Evolutionary conservation across 371 early-diverging fungal species (phyloP).

Genomic region (Entomophthora muscae): DNA sequence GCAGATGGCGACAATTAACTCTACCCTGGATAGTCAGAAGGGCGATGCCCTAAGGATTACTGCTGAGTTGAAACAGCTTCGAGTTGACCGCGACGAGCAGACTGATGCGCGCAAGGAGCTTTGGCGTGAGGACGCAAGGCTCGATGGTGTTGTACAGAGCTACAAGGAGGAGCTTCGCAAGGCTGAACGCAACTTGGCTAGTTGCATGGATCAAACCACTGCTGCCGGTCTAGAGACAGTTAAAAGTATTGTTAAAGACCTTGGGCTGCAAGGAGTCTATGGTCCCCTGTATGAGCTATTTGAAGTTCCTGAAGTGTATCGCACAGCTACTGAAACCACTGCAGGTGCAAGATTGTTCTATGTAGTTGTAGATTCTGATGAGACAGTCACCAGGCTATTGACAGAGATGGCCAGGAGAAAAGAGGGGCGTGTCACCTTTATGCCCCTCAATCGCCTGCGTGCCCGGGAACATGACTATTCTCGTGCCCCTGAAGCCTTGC

Average conservation of each 20-base stretch:
- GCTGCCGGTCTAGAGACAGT: slow-evolving; percentile 58
- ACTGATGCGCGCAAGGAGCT: slow-evolving; percentile 60
- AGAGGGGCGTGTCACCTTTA: slow-evolving; percentile 85
- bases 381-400: slow-evolving; percentile 65
- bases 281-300: slow-evolving; percentile 89
- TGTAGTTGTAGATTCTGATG: slow-evolving; percentile 91
- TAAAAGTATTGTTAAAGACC: slow-evolving; percentile 33
- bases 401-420: slow-evolving; percentile 52
- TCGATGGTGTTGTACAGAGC: slow-evolving; percentile 44
- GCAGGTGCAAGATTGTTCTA: slow-evolving; percentile 88
- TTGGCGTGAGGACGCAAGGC: slow-evolving; percentile 82
- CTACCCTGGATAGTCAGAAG: slow-evolving; percentile 21
- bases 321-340: slow-evolving; percentile 78
- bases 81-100: slow-evolving; percentile 31
- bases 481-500: slow-evolving; percentile 54
- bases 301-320: slow-evolving; percentile 62
- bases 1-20: slow-evolving; percentile 16
- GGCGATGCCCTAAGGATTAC: slow-evolving; percentile 16
- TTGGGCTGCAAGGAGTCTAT: slow-evolving; percentile 54
- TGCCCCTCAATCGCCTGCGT: slow-evolving; percentile 83
- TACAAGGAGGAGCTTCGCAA: slow-evolving; percentile 54
- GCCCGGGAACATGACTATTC: slow-evolving; percentile 41
- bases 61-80: slow-evolving; percentile 17
- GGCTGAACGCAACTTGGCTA: slow-evolving; percentile 47
- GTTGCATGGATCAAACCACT: slow-evolving; percentile 63